These are phyloP conservation scores for Maudiozyma turicensis DNA, from an alignment of 805 yeast genomes.

Conservation along the genomic window DNA sequence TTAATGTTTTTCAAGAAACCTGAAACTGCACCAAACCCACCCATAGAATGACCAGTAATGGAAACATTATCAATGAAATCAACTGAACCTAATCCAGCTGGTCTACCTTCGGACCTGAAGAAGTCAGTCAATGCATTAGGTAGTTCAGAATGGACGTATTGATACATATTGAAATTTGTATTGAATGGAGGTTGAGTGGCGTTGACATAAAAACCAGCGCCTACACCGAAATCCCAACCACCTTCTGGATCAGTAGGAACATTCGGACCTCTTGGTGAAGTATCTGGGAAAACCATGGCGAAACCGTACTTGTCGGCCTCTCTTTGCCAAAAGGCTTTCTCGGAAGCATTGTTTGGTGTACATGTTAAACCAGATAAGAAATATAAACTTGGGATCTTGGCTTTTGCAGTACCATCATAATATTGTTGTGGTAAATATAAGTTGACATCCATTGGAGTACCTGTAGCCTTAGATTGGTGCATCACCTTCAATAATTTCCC, in stretches of 20 bases:
- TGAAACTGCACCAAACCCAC: constrained; percentile 87
- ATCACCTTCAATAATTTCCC: constrained; percentile 69
- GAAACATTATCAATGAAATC: constrained; percentile 54
- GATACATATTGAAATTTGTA: constrained; percentile 74
- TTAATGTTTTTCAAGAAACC: constrained; percentile 54
- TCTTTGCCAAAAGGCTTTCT: constrained; percentile 80
- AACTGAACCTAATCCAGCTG: constrained; percentile 33
- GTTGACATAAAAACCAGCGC: constrained; percentile 91
- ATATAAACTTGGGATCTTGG: constrained; percentile 58
- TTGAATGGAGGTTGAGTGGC: constrained; percentile 68
- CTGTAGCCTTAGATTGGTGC: constrained; percentile 58
- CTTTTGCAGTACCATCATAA: constrained; percentile 8
- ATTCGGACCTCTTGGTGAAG: constrained; percentile 83
- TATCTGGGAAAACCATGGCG: constrained; percentile 89
- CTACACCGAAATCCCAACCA: constrained; percentile 83
- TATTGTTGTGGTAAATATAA: constrained; percentile 64
- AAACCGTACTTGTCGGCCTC: constrained; percentile 75
- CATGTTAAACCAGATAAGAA: constrained; percentile 88
- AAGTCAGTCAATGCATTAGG: constrained; percentile 38
- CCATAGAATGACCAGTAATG: constrained; percentile 98
- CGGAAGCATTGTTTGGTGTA: constrained; percentile 86
- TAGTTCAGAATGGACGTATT: constrained; percentile 70
- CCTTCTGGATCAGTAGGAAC: constrained; percentile 60
- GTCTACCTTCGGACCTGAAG: constrained; percentile 17
- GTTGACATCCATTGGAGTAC: constrained; percentile 74